Evolutionary conservation across 345 rosid species (phyloP), one percentile per base, ranked within the genome.

Genomic region (Salix arbutifolia): DNA sequence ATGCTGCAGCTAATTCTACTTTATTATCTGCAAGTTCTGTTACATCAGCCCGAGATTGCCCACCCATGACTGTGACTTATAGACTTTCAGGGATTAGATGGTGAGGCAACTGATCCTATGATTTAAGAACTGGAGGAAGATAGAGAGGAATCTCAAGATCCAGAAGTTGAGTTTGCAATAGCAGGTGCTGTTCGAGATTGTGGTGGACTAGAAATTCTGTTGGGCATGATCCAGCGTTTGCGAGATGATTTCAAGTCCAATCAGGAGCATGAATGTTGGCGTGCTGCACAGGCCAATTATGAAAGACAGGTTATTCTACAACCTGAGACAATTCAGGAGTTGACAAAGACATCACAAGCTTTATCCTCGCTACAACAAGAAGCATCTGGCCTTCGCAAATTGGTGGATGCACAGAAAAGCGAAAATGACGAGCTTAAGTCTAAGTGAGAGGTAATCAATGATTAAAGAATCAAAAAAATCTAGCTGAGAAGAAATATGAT

Each of bases 41-140:
- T 69, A 26, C 90, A 64, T 83, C 96, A 12, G 80, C 85, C 76
- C 87, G 92, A 90, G 99, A 95, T 69, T 89, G 88, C 76, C 88
- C 96, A 26, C 99, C 98, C 26, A 96, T 96, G 99, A 92, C 88
- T 14, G 97, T 96, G 80, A 96, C 97, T 67, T 93, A 96, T 77
- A 88, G 99, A 79, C 99, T 96, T n/a, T 86, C 99, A 93, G 99
- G 99, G 99, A 61, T 85, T 93, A 71, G 99, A 96, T 85, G 99
- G 99, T 80, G 99, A 96, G 91, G 99, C 98, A 71, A 96, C 98
- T 56, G 99, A 96, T 71, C 98, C 98, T 74, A 96, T 96, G 99
- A 93, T 96, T 75, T 92, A 96, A 89, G 97, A 96, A 80, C 80
- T 96, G 85, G 99, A 96, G 86, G 99, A 96, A 86, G 99, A 93